These are phyloP conservation scores for Irpex rosettiformis DNA, from an alignment of 1,284 basidiomycete genomes.

Conservation along the genomic window DNA sequence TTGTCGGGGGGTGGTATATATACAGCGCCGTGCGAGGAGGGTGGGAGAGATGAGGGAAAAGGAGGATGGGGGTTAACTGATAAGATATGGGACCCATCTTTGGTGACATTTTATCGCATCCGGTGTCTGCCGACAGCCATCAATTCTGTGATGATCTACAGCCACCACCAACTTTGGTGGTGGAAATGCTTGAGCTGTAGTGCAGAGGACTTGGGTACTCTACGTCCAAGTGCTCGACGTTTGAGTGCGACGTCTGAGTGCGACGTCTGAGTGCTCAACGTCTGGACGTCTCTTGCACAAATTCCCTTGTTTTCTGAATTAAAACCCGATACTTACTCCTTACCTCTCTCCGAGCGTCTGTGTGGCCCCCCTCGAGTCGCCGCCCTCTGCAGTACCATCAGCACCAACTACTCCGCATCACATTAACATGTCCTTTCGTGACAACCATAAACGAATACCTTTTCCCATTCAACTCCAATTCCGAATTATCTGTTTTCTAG, in stretches of 20 bases:
- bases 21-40: conserved; percentile 1
- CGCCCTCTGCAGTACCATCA: background rate
- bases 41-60: conserved; percentile 9
- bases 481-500: conserved; percentile 6
- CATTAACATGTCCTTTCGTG: background rate
- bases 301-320: background rate
- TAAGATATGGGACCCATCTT: conserved; percentile 16
- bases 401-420: background rate
- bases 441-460: conserved; percentile 13
- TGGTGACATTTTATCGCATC: conserved; percentile 14
- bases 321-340: background rate
- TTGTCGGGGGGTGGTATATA: background rate
- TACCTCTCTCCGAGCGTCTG: background rate
- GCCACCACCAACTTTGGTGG: background rate
- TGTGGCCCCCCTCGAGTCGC: background rate
- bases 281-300: too few relatives aligned
- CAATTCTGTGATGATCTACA: background rate
- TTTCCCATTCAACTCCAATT: conserved; percentile 7
- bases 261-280: too few relatives aligned
- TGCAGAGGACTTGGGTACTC: background rate
- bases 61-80: conserved; percentile 14
- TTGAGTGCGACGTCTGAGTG: too few relatives aligned
- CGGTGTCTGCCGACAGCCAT: conserved; percentile 11
- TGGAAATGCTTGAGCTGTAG: too few relatives aligned
- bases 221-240: too few relatives aligned